Conservation (phyloP, 2,329 filamentous ascomycete genomes). For the Chaetomiaceae sp. region DNA sequence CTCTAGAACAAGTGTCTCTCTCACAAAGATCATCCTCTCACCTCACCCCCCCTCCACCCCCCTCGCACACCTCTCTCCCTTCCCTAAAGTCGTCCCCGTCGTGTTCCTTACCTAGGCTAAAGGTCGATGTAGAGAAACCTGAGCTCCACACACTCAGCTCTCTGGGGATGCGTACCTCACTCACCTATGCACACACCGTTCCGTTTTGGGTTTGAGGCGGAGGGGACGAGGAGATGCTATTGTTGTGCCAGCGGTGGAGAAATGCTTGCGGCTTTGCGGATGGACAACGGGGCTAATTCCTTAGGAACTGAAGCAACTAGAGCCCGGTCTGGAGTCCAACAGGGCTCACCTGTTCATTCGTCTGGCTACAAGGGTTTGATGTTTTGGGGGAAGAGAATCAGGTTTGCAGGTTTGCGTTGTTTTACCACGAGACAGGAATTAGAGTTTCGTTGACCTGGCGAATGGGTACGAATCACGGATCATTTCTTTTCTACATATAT, state of each 20-base stretch:
- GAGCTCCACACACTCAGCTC: conserved; percentile 17
- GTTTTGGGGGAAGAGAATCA: too few species aligned
- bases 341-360: conserved; percentile 1
- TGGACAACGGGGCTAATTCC: conserved; percentile 26
- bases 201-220: background rate
- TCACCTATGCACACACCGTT: background rate
- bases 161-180: conserved; percentile 5
- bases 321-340: conserved; percentile 2
- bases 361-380: conserved; percentile 1
- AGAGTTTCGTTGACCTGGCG: too few species aligned
- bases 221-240: background rate
- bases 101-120: conserved; percentile 23
- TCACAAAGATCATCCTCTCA: background rate
- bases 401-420: background rate
- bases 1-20: conserved; percentile 17
- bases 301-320: conserved; percentile 29
- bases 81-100: conserved; percentile 11
- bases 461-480: too few species aligned
- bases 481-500: too few species aligned
- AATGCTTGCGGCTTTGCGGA: conserved; percentile 1
- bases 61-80: background rate
- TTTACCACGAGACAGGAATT: too few species aligned
- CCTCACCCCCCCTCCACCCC: too few species aligned
- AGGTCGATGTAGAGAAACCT: conserved; percentile 28
- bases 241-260: background rate